Evolutionary conservation across 148 eudicot species (phyloP), one percentile per base, ranked within the genome.

Genomic region (Fagopyrum esculentum): DNA sequence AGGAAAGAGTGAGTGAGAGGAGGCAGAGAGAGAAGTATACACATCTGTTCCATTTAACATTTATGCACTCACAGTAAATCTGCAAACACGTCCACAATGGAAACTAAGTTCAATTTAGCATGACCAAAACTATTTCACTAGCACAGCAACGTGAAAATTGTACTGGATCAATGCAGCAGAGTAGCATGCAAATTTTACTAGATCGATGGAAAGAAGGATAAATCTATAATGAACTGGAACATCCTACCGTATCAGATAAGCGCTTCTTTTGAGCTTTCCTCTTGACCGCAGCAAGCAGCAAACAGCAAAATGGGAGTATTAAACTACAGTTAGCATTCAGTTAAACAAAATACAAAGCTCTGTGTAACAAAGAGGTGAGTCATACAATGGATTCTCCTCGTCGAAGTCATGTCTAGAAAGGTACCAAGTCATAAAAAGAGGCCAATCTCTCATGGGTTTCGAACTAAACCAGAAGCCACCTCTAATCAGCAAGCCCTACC

Each of bases 371-470:
- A 12, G 12, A 45, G 73, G 29, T 70, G 30, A 45, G n/a, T 30
- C 16, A 63, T 22, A 49, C 12, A 6, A 70, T 71, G 46, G 59
- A 73, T 64, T 69, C 56, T 72, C 57, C 8, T 9, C 10, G 44
- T 48, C 75, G 49, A 22, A 22, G 59, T 19, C 43, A 74, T 74
- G 47, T 72, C n/a, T 49, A 55, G 48, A 77, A 72, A 74, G 40
- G 80, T 93, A 93, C 98, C 98, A 87, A 81, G 95, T 91, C 97
- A 93, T 93, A 29, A 93, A 82, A 64, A 91, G 95, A 68, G 97
- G 98, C 98, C 98, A 93, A 85, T 93, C 98, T 75, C 95, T 83
- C 55, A 91, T 77, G 11, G 97, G 87, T 78, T 76, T 91, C 12
- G 98, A 86, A 81, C 97, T 85, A 82, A 91, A 91, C 98, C 97